Conservation (phyloP, 2,329 filamentous ascomycete species). For the Aspergillus spinulosporus region DNA sequence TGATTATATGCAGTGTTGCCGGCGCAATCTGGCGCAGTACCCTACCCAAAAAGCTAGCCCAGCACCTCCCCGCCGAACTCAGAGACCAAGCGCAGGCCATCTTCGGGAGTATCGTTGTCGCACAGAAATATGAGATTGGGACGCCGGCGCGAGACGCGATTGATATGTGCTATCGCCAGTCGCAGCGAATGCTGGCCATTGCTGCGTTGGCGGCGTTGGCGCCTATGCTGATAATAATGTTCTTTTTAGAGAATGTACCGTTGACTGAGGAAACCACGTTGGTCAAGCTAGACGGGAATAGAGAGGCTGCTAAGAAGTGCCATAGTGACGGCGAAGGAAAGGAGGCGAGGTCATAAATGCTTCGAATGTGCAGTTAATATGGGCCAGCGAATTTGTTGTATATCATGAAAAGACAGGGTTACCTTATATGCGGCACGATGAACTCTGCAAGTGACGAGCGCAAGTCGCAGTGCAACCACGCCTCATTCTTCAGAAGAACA, state of each 20-base stretch:
- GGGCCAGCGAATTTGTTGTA: too few relatives aligned
- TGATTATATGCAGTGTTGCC: constrained; percentile 25
- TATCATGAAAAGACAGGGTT: too few relatives aligned
- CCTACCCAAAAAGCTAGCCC: constrained; percentile 20
- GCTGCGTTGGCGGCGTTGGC: constrained; percentile 20
- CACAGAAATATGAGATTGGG: constrained; percentile 20
- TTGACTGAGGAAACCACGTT: constrained; percentile 18
- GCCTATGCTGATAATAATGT: constrained; percentile 25
- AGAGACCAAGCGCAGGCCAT: constrained; percentile 23
- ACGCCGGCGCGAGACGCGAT: constrained; percentile 20
- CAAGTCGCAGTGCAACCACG: too few relatives aligned
- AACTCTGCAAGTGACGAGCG: too few relatives aligned
- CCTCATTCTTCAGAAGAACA: too few relatives aligned
- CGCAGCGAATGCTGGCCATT: constrained; percentile 23
- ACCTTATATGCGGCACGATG: too few relatives aligned
- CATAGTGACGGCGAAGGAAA: neutral
- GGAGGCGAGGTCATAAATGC: too few relatives aligned
- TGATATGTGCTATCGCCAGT: constrained; percentile 26
- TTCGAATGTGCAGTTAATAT: too few relatives aligned
- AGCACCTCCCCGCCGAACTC: constrained; percentile 23
- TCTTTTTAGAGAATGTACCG: constrained; percentile 25
- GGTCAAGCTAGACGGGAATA: neutral
- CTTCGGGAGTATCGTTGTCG: constrained; percentile 24
- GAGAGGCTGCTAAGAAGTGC: neutral
- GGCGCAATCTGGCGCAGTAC: constrained; percentile 41